phyloP scores from a whole-genome alignment of 73 alveolate species.

The Loxodes magnus region DNA sequence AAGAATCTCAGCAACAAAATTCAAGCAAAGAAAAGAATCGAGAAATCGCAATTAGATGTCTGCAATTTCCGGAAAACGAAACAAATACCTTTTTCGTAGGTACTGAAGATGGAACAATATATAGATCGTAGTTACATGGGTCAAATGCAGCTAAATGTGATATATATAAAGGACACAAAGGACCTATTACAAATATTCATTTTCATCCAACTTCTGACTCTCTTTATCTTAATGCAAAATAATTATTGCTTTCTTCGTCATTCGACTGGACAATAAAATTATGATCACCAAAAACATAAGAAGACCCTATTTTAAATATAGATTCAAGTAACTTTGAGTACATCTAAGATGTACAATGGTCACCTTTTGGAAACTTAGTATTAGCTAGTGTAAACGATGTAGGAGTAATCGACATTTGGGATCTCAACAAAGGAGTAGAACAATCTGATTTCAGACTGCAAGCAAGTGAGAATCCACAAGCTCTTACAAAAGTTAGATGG shows the following conservation, averaged over 20 bases:
- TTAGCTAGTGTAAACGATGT: conserved; percentile 77
- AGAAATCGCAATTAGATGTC: conserved; percentile 26
- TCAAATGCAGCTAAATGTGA: conserved; percentile 15
- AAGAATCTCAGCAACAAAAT: too few species aligned
- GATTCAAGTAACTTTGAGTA: conserved; percentile 66
- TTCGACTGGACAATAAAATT: conserved; percentile 83
- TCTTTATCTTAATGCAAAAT: conserved; percentile 22
- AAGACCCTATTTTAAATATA: conserved; percentile 48
- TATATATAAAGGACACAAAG: conserved; percentile 40
- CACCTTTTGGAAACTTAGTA: conserved; percentile 66
- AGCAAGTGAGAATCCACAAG: conserved; percentile 35
- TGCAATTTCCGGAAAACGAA: conserved; percentile 47
- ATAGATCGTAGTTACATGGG: conserved; percentile 38
- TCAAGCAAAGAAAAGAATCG: too few species aligned
- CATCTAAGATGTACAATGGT: conserved; percentile 77
- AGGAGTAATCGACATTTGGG: conserved; percentile 77
- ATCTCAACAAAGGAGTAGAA: conserved; percentile 67
- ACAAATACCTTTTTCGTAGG: conserved; percentile 70
- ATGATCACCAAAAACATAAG: conserved; percentile 55
- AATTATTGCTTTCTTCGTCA: conserved; percentile 61
- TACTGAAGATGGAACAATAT: conserved; percentile 67
- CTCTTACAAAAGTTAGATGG: conserved; percentile 68
- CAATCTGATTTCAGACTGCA: conserved; percentile 42
- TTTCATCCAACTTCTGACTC: conserved; percentile 56
- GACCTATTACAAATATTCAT: conserved; percentile 57